Conservation (phyloP, 2,329 filamentous ascomycete species). For the Xylariaceae sp. region DNA sequence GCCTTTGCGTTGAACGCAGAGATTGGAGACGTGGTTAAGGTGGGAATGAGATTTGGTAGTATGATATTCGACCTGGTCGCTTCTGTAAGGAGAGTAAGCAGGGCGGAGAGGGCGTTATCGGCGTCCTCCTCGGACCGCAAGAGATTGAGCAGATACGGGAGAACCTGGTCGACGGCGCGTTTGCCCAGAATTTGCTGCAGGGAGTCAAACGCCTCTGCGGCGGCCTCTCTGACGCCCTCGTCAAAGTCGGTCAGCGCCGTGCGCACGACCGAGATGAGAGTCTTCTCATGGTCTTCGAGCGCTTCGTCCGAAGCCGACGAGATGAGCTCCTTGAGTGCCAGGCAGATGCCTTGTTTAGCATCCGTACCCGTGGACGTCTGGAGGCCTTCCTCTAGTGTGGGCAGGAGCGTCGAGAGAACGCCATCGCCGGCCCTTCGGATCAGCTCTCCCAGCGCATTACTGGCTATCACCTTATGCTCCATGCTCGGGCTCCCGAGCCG, state of each 20-base stretch:
- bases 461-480: conserved; percentile 98
- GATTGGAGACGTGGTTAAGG: conserved; percentile 83
- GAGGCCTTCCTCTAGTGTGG: conserved; percentile 86
- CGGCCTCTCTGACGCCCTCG: conserved; percentile 85
- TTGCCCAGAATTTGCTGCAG: conserved; percentile 92
- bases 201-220: conserved; percentile 94
- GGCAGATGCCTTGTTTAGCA: conserved; percentile 94
- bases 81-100: conserved; percentile 91
- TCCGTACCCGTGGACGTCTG: conserved; percentile 85
- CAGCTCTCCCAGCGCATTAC: conserved; percentile 91
- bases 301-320: conserved; percentile 81
- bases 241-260: conserved; percentile 88
- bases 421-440: conserved; percentile 96
- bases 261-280: conserved; percentile 87
- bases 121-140: conserved; percentile 80
- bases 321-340: conserved; percentile 91
- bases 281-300: conserved; percentile 91
- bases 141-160: conserved; percentile 87
- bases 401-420: conserved; percentile 79
- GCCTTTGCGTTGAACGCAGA: conserved; percentile 92
- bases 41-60: conserved; percentile 90
- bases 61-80: conserved; percentile 93
- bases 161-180: conserved; percentile 87
- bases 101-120: conserved; percentile 84
- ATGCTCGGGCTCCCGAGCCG: conserved; percentile 92